Evolutionary conservation across 345 rosid genomes (phyloP), one percentile per base, ranked within the genome.

Genomic region (Salix arbutifolia): DNA sequence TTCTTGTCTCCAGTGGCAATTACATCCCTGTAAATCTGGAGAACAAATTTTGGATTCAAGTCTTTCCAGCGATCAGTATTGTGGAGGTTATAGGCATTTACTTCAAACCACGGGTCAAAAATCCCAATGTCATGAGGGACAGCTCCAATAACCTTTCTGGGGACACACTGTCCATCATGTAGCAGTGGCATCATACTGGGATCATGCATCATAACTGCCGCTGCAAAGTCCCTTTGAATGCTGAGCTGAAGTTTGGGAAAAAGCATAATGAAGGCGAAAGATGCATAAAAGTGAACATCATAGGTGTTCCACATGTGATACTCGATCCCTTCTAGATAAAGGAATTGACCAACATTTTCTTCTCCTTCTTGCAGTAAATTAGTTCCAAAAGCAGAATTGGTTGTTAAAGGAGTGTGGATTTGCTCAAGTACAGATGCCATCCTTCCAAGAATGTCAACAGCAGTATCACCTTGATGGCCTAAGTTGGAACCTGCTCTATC

Each of bases 291-390:
- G 80, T 95, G 99, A 76, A 95, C 97, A 67, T 93, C 99, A 35
- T 93, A 95, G 37, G 99, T 93, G 85, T 93, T 93, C 97, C 98
- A 95, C 98, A 95, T 93, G 52, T 72, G 93, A 78, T 91, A 95
- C 69, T 95, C 99, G 13, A 88, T 38, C 53, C 99, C 99, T 88
- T 95, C 98, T 13, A 93, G 87, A 74, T 95, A 93, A 67, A 95
- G 96, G 81, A 95, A 95, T 69, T 93, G 98, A 11, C 99, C 99
- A 7, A 95, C 86, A 87, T 93, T 93, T 80, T 95, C 99, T 85
- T 95, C 96, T 82, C 96, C 99, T 81, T 88, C 88, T 80, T 82
- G 88, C 30, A 95, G 99, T 85, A 95, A 78, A 82, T 91, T 91
- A 53, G 97, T 88, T 40, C 99, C 99, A 70, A 91, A 86, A 73